phyloP scores from a whole-genome alignment of 345 rosid genomes.

The Reutealis trisperma region DNA sequence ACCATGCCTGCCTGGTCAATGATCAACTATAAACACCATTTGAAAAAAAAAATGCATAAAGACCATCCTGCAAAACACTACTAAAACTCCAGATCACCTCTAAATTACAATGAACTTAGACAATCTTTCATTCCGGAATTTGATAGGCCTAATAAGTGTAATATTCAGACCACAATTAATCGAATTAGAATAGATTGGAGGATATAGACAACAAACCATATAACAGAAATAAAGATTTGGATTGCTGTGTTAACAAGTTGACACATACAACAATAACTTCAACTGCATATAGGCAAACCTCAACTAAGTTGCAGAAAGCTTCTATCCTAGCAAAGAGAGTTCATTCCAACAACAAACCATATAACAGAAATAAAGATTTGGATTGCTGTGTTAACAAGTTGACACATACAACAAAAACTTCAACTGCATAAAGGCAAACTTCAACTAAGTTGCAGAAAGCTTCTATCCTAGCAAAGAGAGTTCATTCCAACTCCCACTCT shows the following conservation, averaged over 20 bases:
- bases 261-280: background rate
- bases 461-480: background rate
- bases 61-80: background rate
- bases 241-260: background rate
- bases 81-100: background rate
- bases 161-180: background rate
- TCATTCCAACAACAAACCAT: background rate
- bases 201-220: background rate
- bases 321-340: background rate
- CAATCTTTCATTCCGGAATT: background rate
- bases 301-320: background rate
- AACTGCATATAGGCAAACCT: background rate
- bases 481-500: background rate
- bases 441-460: background rate
- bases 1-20: background rate
- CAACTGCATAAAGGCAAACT: background rate
- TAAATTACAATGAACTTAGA: background rate
- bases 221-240: background rate
- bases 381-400: background rate
- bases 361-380: background rate
- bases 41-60: background rate
- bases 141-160: background rate
- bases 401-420: background rate
- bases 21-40: too few relatives aligned
- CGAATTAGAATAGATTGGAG: background rate